Conservation (phyloP, 2,329 filamentous ascomycete genomes). For the Colletotrichum karsti region DNA sequence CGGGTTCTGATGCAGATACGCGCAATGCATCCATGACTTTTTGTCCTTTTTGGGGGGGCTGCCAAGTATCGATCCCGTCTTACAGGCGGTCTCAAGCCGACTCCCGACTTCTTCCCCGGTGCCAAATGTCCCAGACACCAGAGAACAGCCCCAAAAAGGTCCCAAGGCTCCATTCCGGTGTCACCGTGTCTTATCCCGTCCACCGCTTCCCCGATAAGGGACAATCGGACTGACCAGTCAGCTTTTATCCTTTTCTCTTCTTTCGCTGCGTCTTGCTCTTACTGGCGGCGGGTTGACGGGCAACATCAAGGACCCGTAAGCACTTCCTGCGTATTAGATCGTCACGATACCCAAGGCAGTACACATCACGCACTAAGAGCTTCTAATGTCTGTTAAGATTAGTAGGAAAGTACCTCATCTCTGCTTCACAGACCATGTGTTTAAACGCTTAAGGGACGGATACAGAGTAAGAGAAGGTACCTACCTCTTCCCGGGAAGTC, state of each 20-base stretch:
- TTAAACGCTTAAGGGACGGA: no score
- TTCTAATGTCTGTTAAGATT: no score
- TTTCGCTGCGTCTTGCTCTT: background rate
- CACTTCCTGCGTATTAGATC: no score
- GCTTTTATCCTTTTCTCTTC: slow-evolving; percentile 1
- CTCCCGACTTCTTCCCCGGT: background rate
- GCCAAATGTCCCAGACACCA: background rate
- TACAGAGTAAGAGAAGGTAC: no score
- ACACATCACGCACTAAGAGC: no score
- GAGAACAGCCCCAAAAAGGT: background rate
- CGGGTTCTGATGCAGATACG: slow-evolving; percentile 26
- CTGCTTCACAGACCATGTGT: no score
- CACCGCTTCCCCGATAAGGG: slow-evolving; percentile 23
- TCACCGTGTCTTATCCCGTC: slow-evolving; percentile 16
- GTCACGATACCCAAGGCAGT: background rate
- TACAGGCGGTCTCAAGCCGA: slow-evolving; percentile 7
- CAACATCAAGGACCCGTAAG: background rate
- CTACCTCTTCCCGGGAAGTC: background rate
- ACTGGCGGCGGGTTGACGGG: slow-evolving; percentile 3
- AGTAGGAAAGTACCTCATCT: no score
- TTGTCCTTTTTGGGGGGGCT: slow-evolving; percentile 6
- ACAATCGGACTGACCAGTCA: slow-evolving; percentile 10
- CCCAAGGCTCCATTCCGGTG: slow-evolving; percentile 9
- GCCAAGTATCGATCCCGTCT: slow-evolving; percentile 15
- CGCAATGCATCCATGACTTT: slow-evolving; percentile 25